Conservation (phyloP, 495 filamentous ascomycete genomes). For the Hypoxylon trugodes region DNA sequence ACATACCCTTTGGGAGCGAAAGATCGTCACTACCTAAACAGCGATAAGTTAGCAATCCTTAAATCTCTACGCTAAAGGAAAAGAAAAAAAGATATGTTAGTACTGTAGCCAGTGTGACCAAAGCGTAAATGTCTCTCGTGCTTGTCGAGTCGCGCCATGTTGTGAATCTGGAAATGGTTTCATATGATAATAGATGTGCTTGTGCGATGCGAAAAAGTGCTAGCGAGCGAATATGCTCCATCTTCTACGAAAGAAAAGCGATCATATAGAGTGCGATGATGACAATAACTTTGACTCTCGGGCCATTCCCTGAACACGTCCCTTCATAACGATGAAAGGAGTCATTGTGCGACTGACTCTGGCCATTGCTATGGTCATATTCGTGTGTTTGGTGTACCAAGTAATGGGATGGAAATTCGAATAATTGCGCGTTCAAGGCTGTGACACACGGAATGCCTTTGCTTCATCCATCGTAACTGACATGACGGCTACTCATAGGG, state of each 20-base stretch:
- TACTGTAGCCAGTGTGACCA: no score
- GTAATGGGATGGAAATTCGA: background rate
- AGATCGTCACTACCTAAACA: constrained; percentile 85
- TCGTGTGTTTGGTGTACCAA: constrained; percentile 8
- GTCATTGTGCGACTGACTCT: background rate
- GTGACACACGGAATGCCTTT: constrained; percentile 10
- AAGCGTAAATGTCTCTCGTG: no score
- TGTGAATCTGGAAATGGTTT: no score
- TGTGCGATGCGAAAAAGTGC: no score
- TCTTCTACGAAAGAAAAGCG: no score
- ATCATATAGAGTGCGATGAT: no score
- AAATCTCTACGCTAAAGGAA: background rate
- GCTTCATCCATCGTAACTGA: background rate
- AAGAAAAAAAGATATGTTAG: background rate
- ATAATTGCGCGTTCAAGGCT: background rate
- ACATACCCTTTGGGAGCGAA: constrained; percentile 89
- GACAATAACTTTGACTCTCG: no score
- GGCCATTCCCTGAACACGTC: background rate
- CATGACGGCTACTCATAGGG: background rate
- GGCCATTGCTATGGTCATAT: constrained; percentile 1
- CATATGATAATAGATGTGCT: no score
- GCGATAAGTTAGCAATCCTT: constrained; percentile 34
- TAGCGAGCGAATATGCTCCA: no score
- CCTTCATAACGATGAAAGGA: background rate
- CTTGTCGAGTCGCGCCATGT: no score